Evolutionary conservation across 1,284 basidiomycete species (phyloP), one percentile per base, ranked within the genome.

Genomic region (Naganishia albida): DNA sequence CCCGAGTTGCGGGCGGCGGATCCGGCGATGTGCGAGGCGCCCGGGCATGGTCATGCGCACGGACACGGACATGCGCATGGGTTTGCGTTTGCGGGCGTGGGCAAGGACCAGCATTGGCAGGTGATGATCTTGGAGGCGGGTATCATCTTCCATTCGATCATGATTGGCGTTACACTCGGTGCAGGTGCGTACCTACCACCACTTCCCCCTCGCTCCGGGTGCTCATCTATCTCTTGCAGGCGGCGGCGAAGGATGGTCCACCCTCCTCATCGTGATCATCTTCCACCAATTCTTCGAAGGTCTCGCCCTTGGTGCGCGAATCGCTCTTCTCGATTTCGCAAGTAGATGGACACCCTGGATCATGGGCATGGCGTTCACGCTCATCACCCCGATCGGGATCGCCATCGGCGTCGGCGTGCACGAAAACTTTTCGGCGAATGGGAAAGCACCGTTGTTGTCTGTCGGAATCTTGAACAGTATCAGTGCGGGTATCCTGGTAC

Each of bases 71-170:
- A 70, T 26, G 57, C 65, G 8, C 53, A 69, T 53, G 69, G 71
- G 34, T 62, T 70, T 48, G 70, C 69, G 12, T 70, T 42, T 51
- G 69, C 30, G 40, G 15, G 50, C 8, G 18, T 46, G 7, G 56
- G 46, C 15, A 67, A 43, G 50, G 72, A 70, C 64, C 74, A 67
- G 66, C 70, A 75, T 56, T 74, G 72, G 68, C 74, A 78, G 54
- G 78, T 81, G 2, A 13, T 73, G 30, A 70, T 80, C 23, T 73
- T 81, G 34, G 80, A 82, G 62, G 77, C 75, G 0, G 81, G 81
- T 39, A 81, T 82, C 69, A 74, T 81, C 67, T 81, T 82, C 72
- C 80, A 74, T 59, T 65, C 63, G 40, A 71, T 73, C 64, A 71
- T 74, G 71, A 74, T 74, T 13, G 77, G 77, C 15, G 76, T 79